Evolutionary conservation across 805 yeast genomes (phyloP).

Genomic region (Nakazawaea anatomiae): DNA sequence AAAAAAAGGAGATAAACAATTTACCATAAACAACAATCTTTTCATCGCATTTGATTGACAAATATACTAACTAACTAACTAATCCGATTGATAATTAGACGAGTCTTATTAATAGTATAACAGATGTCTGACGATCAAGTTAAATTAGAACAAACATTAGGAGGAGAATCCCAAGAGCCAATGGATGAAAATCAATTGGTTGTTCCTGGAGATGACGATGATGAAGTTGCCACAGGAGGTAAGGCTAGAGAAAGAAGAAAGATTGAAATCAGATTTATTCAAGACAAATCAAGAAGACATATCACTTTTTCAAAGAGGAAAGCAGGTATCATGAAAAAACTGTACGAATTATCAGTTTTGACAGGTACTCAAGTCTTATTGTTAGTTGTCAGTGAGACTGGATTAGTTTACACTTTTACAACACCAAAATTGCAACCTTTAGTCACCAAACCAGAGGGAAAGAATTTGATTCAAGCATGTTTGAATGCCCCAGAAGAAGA

Average conservation of each 20-base stretch:
- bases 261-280: slow-evolving; percentile 94
- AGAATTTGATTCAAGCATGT: slow-evolving; percentile 94
- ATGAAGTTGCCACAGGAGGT: slow-evolving; percentile 40
- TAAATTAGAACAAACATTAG: slow-evolving; percentile 9
- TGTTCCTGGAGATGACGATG: slow-evolving; percentile 40
- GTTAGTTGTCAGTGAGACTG: slow-evolving; percentile 96
- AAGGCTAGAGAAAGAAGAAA: slow-evolving; percentile 66
- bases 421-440: slow-evolving; percentile 98
- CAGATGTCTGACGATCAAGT: slow-evolving; percentile 10
- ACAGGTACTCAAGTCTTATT: slow-evolving; percentile 96
- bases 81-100: not conserved
- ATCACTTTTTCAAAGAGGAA: slow-evolving; percentile 97
- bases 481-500: slow-evolving; percentile 93
- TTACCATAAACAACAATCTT: not conserved
- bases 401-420: slow-evolving; percentile 94
- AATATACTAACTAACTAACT: not conserved
- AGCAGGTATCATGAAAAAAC: slow-evolving; percentile 99
- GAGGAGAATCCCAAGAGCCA: slow-evolving; percentile 9
- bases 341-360: slow-evolving; percentile 93
- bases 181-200: slow-evolving; percentile 10
- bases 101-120: too few species aligned
- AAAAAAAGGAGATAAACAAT: not conserved
- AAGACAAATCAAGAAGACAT: slow-evolving; percentile 96
- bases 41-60: not conserved
- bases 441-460: slow-evolving; percentile 96